phyloP scores from a whole-genome alignment of 108 stramenopile genomes.

The Fragilariopsis cylindrus region DNA sequence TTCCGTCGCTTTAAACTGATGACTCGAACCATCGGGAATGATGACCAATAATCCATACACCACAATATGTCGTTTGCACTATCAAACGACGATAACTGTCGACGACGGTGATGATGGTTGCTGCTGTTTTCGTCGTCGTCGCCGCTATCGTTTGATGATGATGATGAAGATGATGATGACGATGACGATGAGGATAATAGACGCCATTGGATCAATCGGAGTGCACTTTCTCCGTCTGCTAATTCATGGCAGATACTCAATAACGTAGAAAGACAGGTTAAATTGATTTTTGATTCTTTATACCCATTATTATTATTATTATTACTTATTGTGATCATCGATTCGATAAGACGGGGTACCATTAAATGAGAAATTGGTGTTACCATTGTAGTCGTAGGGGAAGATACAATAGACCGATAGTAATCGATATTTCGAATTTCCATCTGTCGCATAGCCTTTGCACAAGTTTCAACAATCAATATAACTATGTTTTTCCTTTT shows the following conservation, averaged over 20 bases:
- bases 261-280: not conserved
- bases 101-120: not conserved
- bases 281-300: not conserved
- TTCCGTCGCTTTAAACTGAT: conserved; percentile 40
- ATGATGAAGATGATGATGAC: not conserved
- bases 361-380: not conserved
- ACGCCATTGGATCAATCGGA: conserved; percentile 13
- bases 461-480: conserved; percentile 23
- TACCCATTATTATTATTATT: not conserved
- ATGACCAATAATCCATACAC: conserved; percentile 35
- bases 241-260: conserved; percentile 17
- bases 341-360: not conserved
- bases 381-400: conserved; percentile 10
- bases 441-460: conserved; percentile 29
- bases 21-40: conserved; percentile 28
- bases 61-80: not conserved
- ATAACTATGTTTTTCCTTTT: not conserved
- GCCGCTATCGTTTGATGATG: conserved; percentile 6
- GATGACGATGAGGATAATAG: no score
- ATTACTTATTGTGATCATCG: not conserved
- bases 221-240: conserved; percentile 26
- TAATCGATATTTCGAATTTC: conserved; percentile 28
- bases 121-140: not conserved
- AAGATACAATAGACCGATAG: conserved; percentile 19
- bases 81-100: not conserved